Evolutionary conservation across 2,329 filamentous ascomycete species (phyloP).

Genomic region (Neofusicoccum sp.): DNA sequence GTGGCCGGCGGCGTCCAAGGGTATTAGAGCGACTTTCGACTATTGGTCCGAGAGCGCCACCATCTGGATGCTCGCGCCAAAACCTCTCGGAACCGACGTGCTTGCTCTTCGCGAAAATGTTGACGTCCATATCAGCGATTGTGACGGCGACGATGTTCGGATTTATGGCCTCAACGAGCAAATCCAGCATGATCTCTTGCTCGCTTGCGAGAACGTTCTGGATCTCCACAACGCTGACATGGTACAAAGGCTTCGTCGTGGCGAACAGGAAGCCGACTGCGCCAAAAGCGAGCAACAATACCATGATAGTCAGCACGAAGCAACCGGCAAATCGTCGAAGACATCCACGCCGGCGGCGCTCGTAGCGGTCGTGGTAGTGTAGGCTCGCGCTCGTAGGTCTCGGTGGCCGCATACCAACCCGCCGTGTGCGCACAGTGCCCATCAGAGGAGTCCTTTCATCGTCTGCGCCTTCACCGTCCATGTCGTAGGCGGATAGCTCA

Average conservation of each 20-base stretch:
- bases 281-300: slow-evolving; percentile 78
- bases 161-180: slow-evolving; percentile 84
- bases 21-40: background rate
- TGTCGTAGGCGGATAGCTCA: slow-evolving; percentile 69
- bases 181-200: slow-evolving; percentile 91
- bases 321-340: slow-evolving; percentile 81
- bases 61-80: slow-evolving; percentile 40
- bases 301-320: slow-evolving; percentile 75
- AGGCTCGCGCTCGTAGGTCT: slow-evolving; percentile 57
- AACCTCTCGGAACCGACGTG: slow-evolving; percentile 66
- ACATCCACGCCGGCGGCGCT: slow-evolving; percentile 56
- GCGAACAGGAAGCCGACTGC: slow-evolving; percentile 87
- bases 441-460: slow-evolving; percentile 87
- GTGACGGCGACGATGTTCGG: slow-evolving; percentile 89
- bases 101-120: slow-evolving; percentile 91
- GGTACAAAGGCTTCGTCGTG: slow-evolving; percentile 80
- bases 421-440: slow-evolving; percentile 60
- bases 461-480: slow-evolving; percentile 78
- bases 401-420: slow-evolving; percentile 47
- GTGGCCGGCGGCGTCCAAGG: background rate
- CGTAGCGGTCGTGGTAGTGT: slow-evolving; percentile 71
- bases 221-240: slow-evolving; percentile 76
- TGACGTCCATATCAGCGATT: slow-evolving; percentile 81
- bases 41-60: slow-evolving; percentile 9
- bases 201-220: slow-evolving; percentile 89